These are phyloP conservation scores for Oropetium thomaeum DNA, from an alignment of 176 grass and related monocot species.

Conservation along the genomic window DNA sequence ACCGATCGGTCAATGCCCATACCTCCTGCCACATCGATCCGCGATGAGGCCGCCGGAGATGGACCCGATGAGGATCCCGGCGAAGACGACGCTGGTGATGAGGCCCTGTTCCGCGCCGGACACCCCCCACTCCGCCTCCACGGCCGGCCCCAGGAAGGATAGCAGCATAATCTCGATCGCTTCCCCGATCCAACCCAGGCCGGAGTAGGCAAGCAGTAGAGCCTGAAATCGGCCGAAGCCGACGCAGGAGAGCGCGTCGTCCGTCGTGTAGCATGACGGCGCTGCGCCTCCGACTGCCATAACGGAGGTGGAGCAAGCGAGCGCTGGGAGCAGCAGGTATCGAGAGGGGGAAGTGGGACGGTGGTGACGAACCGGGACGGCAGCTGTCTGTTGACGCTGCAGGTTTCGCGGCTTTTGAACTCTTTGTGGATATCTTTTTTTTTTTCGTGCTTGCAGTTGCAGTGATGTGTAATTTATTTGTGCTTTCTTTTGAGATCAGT, in stretches of 20 bases:
- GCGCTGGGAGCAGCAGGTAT: background rate
- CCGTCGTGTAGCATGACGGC: slow-evolving; percentile 37
- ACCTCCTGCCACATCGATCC: slow-evolving; percentile 60
- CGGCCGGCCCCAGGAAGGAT: slow-evolving; percentile 51
- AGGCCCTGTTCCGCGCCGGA: slow-evolving; percentile 44
- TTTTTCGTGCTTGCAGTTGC: too few species aligned
- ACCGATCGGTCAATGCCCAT: background rate
- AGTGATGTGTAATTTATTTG: too few species aligned
- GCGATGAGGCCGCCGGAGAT: slow-evolving; percentile 43
- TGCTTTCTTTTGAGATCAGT: too few species aligned
- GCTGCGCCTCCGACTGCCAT: slow-evolving; percentile 12
- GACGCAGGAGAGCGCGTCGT: slow-evolving; percentile 42
- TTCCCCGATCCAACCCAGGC: slow-evolving; percentile 48
- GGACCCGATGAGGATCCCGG: slow-evolving; percentile 50
- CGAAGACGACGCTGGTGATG: slow-evolving; percentile 55
- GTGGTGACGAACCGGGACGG: too few species aligned
- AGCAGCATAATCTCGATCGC: slow-evolving; percentile 63
- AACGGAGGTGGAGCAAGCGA: too few species aligned
- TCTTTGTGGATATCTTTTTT: too few species aligned
- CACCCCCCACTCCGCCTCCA: slow-evolving; percentile 54
- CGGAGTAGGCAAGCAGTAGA: slow-evolving; percentile 39
- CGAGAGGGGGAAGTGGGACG: background rate
- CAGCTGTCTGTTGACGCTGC: too few species aligned
- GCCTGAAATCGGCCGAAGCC: slow-evolving; percentile 67
- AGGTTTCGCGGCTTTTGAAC: too few species aligned